Percentiles rank a stretch among this genome's conserved stretches.
Conservation (phyloP, 2,329 filamentous ascomycete genomes). For the Colletotrichum gigasporum region DNA sequence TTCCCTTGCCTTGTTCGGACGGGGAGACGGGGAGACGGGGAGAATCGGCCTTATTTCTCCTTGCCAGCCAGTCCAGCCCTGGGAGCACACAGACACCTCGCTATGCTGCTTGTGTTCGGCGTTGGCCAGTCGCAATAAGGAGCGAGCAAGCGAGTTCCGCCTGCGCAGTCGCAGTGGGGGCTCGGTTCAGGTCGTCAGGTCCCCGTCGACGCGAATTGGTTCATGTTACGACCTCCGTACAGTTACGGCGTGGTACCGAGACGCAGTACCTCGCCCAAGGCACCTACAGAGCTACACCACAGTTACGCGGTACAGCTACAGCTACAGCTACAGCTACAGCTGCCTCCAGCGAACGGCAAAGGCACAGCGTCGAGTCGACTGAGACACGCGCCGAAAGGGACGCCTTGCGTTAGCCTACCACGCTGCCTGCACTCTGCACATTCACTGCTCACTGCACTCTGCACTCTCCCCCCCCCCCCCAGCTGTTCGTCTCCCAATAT, state of each 20-base stretch:
- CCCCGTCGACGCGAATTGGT: conserved; percentile 1
- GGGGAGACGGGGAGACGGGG: background rate
- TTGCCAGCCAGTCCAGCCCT: background rate
- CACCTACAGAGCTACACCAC: too few relatives aligned
- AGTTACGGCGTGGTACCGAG: background rate
- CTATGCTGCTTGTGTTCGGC: too few relatives aligned
- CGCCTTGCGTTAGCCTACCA: background rate
- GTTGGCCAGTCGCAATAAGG: background rate
- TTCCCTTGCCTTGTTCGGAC: background rate
- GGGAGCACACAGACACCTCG: background rate
- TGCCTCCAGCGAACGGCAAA: too few relatives aligned
- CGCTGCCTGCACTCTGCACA: too few relatives aligned
- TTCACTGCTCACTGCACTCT: too few relatives aligned
- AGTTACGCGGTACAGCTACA: too few relatives aligned
- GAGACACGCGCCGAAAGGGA: conserved; percentile 16
- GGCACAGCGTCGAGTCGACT: background rate
- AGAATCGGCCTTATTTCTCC: background rate
- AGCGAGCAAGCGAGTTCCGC: conserved; percentile 3
- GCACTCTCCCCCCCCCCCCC: conserved; percentile 2
- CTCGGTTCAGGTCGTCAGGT: background rate
- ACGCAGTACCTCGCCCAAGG: too few relatives aligned
- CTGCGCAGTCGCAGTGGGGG: background rate
- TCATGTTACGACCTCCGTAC: background rate
- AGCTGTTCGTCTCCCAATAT: conserved; percentile 8
- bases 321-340: background rate